Percentiles rank a stretch among this genome's conserved stretches.
These are phyloP conservation scores for Starmerella potacharoeniae DNA, from an alignment of 805 yeast species.

Conservation along the genomic window DNA sequence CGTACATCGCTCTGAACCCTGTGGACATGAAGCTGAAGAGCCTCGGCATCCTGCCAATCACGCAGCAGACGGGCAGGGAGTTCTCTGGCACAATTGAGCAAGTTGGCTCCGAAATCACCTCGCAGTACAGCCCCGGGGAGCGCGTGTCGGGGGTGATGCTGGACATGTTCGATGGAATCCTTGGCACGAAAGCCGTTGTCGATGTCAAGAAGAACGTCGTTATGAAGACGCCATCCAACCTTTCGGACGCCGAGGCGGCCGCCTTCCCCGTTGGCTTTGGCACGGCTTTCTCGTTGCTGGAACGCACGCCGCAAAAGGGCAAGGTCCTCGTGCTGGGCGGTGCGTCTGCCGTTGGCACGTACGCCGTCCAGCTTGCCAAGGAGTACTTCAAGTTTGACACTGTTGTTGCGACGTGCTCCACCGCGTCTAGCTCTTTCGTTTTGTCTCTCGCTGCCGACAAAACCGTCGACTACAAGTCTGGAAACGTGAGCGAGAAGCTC, in stretches of 20 bases:
- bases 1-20: conserved; percentile 52
- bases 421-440: conserved; percentile 37
- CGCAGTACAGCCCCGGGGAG: conserved; percentile 43
- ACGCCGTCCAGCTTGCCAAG: conserved; percentile 46
- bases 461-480: conserved; percentile 27
- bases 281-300: conserved; percentile 43
- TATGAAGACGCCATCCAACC: conserved; percentile 37
- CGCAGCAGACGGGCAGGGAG: conserved; percentile 45
- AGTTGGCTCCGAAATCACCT: conserved; percentile 38
- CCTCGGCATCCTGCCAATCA: conserved; percentile 5
- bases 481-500: conserved; percentile 2
- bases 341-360: conserved; percentile 56
- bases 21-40: conserved; percentile 44
- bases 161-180: conserved; percentile 12
- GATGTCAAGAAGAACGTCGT: conserved; percentile 43
- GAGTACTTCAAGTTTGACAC: conserved; percentile 36
- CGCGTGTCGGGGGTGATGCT: conserved; percentile 50
- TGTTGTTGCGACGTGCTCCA: conserved; percentile 49
- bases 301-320: conserved; percentile 8
- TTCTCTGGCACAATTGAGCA: conserved; percentile 49
- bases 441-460: conserved; percentile 44
- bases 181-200: conserved; percentile 45
- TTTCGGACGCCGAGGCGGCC: conserved; percentile 48
- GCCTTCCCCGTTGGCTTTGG: conserved; percentile 53
- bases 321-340: conserved; percentile 52